Evolutionary conservation across 2,329 filamentous ascomycete species (phyloP).

Genomic region (Didymella glomerata): DNA sequence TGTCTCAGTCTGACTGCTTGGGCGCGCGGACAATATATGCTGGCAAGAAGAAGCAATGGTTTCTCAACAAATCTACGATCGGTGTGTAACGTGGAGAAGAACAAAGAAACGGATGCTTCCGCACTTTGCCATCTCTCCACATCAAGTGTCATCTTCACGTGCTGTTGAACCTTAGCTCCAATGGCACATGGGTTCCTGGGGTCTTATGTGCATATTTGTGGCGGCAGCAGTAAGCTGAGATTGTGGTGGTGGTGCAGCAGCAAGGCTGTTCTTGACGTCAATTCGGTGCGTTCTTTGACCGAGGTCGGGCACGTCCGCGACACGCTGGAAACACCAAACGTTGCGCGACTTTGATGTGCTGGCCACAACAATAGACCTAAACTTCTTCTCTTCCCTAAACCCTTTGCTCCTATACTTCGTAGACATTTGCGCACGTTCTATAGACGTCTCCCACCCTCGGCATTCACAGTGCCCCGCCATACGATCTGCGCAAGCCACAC

Average conservation of each 20-base stretch:
- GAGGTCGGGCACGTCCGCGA: constrained; percentile 4
- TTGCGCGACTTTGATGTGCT: constrained; percentile 20
- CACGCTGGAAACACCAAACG: constrained; percentile 28
- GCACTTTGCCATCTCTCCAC: not conserved
- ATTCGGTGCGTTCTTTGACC: not conserved
- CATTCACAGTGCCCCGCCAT: not conserved
- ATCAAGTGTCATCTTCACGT: not conserved
- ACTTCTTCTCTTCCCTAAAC: not conserved
- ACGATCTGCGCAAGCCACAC: constrained; percentile 6
- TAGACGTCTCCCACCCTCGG: not conserved
- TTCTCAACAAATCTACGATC: not conserved
- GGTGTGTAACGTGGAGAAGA: not conserved
- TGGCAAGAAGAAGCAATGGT: not conserved
- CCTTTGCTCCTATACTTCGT: not conserved
- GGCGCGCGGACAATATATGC: not conserved
- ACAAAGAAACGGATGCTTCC: not conserved
- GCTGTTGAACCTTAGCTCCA: not conserved
- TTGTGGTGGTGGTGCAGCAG: not conserved
- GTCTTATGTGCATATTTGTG: not conserved
- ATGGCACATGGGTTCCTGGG: not conserved
- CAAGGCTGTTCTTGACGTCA: constrained; percentile 14
- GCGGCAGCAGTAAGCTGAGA: not conserved
- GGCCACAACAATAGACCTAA: constrained; percentile 19
- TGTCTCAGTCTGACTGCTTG: not conserved
- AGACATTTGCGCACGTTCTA: not conserved